phyloP scores from a whole-genome alignment of 352 stramenopile genomes.

The Aphanomyces stellatus region DNA sequence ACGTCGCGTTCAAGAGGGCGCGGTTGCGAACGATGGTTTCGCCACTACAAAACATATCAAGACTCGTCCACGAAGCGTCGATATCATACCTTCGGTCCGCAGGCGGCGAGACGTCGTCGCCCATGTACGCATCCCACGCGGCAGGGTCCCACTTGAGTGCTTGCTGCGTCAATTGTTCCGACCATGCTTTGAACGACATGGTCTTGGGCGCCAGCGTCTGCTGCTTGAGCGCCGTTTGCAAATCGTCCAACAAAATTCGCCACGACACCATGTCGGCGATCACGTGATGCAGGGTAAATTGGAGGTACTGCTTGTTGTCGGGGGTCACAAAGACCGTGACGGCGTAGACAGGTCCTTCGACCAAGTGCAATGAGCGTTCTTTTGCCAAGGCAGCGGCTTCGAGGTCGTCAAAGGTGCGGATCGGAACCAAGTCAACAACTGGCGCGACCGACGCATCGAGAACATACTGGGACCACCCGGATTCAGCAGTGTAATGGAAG shows the following conservation, averaged over 20 bases:
- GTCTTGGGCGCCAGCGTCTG: not conserved
- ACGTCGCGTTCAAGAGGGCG: not conserved
- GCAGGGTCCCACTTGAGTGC: not conserved
- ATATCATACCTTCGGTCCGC: not conserved
- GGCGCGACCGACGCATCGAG: not conserved
- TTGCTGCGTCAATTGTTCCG: not conserved
- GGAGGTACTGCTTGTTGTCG: not conserved
- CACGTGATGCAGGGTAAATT: not conserved
- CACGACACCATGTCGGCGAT: not conserved
- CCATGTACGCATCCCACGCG: not conserved
- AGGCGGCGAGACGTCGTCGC: not conserved
- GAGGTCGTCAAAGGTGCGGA: not conserved
- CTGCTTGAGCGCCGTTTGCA: not conserved
- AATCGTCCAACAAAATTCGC: not conserved
- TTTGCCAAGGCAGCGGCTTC: not conserved
- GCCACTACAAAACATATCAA: not conserved
- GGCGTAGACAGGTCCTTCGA: not conserved
- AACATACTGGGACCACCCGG: not conserved
- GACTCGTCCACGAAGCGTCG: not conserved
- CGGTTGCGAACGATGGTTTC: not conserved
- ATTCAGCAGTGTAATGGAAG: not conserved
- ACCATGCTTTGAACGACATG: not conserved
- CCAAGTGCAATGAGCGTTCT: not conserved
- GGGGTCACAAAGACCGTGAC: not conserved
- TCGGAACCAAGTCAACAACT: not conserved